Evolutionary conservation across 179 eudicot species (phyloP), one percentile per base, ranked within the genome.

Genomic region (Amaranthus tricolor): DNA sequence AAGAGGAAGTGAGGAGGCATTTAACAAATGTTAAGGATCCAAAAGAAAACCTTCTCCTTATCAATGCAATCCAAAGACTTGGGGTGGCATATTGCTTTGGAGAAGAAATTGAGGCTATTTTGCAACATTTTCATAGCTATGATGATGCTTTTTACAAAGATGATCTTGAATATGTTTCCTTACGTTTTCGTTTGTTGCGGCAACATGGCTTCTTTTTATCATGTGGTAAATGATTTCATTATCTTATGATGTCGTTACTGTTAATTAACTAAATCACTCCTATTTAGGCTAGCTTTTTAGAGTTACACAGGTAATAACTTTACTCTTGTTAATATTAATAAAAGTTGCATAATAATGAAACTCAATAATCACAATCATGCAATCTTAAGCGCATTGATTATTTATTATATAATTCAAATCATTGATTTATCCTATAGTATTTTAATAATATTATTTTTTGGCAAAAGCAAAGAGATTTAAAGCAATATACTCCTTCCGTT

Each of bases 61-160:
- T 88, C 15, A 87, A 88, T 61, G 63, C 70, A 11, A 66, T 86
- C 52, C 80, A 84, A 72, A 78, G 83, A 2, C 76, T 83, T 5
- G 89, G 89, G 16, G 57, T 88, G 17, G 75, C 80, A 7, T 85
- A 88, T 57, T 87, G 83, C n/a, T 86, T 86, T 56, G 82, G 82
- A 74, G 19, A 63, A 3, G 86, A 84, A 13, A 81, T 86, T 6
- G 81, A 74, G 5, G 48, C 55, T 6, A 59, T 62, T 0, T 50
- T 86, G 10, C 20, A 62, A 31, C 20, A 45, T n/a, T 66, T 85
- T 0, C 66, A 45, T 48, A 12, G 7, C 0, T 6, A 11, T n/a
- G 6, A 12, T 40, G 63, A 31, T 24, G 68, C 65, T 14, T 17
- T 51, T 55, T 55, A 10, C 58, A 55, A 49, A 11, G 24, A 61